Evolutionary conservation across 441 rosid genomes (phyloP), one percentile per base, ranked within the genome.

Genomic region (Raphanus hybrid): DNA sequence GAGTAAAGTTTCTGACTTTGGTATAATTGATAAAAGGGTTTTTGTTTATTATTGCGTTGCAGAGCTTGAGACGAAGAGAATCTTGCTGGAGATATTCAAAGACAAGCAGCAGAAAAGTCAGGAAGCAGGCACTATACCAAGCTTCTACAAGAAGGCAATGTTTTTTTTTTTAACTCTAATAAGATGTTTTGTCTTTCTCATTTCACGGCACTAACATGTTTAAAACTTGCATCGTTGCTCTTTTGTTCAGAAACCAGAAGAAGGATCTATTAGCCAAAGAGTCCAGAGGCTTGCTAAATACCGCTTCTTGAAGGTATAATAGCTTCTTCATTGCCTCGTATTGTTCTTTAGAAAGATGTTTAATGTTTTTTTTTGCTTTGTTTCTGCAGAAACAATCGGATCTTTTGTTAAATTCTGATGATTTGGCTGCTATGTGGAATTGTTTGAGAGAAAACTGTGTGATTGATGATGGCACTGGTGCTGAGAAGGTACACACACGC

Each of bases 401-500:
- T 90, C 92, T 92, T 73, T 78, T 96, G 81, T 85, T 93, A 62
- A 96, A 96, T 58, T 95, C 98, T 11, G 99, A 96, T 84, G 99
- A 96, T 83, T 87, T 96, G 80, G 97, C 95, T 86, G 97, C 96
- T 67, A 96, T 96, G 98, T 96, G 98, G 99, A 90, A 86, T 84
- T 93, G 97, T 85, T 85, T 96, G 81, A 89, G 99, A 83, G 99
- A 96, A 79, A 96, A 93, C 69, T 96, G 99, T 86, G 99, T 96
- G 60, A 91, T 96, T 77, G 99, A 93, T 84, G 99, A 96, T 79
- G 91, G 94, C 70, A 96, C 98, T 58, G 94, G 97, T 75, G 99
- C 99, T 20, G 99, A 96, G 88, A 96, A 93, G 97, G 98, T 90
- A 29, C n/a, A n/a, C n/a, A n/a, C n/a, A n/a, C n/a, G n/a, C n/a